A percentile compares a stretch with the other conserved stretches of the same genome.
Evolutionary conservation across 768 basidiomycete genomes (phyloP).

Genomic region (Nevesoporus exiguus): DNA sequence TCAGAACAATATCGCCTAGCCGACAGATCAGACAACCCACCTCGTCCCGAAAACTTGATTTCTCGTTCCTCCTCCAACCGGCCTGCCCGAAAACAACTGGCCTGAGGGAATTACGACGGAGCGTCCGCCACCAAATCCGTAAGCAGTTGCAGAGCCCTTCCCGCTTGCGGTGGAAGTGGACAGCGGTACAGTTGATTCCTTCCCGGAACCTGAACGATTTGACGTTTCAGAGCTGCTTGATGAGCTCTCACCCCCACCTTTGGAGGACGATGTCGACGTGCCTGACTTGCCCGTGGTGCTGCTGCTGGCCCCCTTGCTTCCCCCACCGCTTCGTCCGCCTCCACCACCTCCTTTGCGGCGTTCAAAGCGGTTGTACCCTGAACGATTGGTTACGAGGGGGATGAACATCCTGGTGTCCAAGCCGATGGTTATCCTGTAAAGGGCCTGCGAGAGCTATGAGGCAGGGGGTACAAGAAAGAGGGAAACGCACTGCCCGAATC

Average conservation of each 20-base stretch:
- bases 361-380: slow-evolving; percentile 3
- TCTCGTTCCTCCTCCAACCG: slow-evolving; percentile 51
- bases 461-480: not conserved
- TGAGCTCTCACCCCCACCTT: not conserved
- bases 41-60: slow-evolving; percentile 41
- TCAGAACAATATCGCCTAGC: not conserved
- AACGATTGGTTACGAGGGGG: slow-evolving; percentile 13
- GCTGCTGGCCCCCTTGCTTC: no score
- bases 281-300: slow-evolving; percentile 15
- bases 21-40: slow-evolving; percentile 27
- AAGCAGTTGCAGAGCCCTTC: slow-evolving; percentile 28
- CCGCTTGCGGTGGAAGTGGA: slow-evolving; percentile 19
- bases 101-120: slow-evolving; percentile 40
- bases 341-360: slow-evolving; percentile 36
- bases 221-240: slow-evolving; percentile 1
- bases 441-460: not conserved
- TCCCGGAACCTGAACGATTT: slow-evolving; percentile 5
- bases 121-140: slow-evolving; percentile 33
- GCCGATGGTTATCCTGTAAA: not conserved
- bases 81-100: slow-evolving; percentile 45
- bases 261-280: slow-evolving; percentile 4
- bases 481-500: not conserved
- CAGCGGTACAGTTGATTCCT: slow-evolving; percentile 19
- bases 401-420: slow-evolving; percentile 15
- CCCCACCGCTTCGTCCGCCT: slow-evolving; percentile 18